A percentile compares a stretch with the other conserved stretches of the same genome.
phyloP scores from a whole-genome alignment of 1,284 basidiomycete species.

The Microbotryum silenes-acaulis region DNA sequence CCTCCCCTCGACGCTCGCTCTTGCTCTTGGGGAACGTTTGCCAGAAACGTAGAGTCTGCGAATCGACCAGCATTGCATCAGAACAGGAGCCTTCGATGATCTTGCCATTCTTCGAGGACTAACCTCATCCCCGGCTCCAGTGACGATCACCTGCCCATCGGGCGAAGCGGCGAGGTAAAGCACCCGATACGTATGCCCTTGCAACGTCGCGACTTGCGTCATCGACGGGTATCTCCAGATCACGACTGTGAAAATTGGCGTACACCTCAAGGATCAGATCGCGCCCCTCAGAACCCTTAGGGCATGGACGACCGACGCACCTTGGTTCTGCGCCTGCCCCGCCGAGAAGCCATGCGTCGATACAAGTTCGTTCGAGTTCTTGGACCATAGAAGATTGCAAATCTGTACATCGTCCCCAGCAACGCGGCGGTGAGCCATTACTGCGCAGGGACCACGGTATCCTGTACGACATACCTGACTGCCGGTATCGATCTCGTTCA shows the following conservation, averaged over 20 bases:
- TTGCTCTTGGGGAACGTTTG: slow-evolving; percentile 59
- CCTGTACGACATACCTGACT: slow-evolving; percentile 60
- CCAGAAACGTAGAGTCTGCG: slow-evolving; percentile 78
- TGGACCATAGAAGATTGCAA: slow-evolving; percentile 94
- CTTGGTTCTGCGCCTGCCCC: slow-evolving; percentile 86
- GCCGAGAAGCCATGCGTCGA: slow-evolving; percentile 96
- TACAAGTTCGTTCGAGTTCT: slow-evolving; percentile 88
- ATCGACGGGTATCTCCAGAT: slow-evolving; percentile 95
- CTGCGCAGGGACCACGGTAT: background rate
- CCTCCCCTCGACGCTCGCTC: slow-evolving; percentile 17
- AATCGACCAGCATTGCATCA: too few relatives aligned
- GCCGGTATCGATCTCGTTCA: slow-evolving; percentile 82
- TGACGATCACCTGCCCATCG: slow-evolving; percentile 78
- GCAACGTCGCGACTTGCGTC: slow-evolving; percentile 86
- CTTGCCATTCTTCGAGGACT: too few relatives aligned
- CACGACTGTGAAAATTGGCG: slow-evolving; percentile 52
- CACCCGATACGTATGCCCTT: slow-evolving; percentile 89
- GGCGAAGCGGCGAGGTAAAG: slow-evolving; percentile 68
- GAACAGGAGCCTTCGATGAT: too few relatives aligned
- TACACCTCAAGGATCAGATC: background rate
- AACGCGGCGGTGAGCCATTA: too few relatives aligned
- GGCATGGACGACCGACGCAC: background rate
- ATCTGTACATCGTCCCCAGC: slow-evolving; percentile 51
- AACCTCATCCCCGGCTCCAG: slow-evolving; percentile 86
- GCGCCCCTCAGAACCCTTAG: too few relatives aligned